Evolutionary conservation across 805 yeast species (phyloP).

Genomic region (Wickerhamomyces rabaulensis): DNA sequence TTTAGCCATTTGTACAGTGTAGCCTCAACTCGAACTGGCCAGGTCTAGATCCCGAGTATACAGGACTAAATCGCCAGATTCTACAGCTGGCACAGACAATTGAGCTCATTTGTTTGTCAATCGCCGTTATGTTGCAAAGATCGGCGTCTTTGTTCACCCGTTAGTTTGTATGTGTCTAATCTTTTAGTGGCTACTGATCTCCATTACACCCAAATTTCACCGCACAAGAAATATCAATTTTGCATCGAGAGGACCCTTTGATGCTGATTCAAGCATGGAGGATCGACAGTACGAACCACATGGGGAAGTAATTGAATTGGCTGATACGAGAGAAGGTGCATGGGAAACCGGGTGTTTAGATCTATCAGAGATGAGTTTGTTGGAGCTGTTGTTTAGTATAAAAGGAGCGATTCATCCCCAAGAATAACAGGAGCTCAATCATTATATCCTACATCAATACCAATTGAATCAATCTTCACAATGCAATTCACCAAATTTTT

Average conservation of each 20-base stretch:
- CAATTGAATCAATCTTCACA: neutral
- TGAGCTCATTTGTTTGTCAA: neutral
- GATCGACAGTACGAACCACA: neutral
- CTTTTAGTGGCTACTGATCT: neutral
- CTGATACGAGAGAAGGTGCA: neutral
- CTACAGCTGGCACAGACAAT: too few relatives aligned
- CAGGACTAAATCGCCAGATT: too few relatives aligned
- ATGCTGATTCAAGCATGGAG: neutral
- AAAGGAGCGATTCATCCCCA: neutral
- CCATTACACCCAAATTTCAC: neutral
- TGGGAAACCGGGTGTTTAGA: neutral
- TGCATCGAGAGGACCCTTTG: neutral
- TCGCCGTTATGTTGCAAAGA: neutral
- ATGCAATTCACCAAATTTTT: neutral
- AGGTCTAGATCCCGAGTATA: too few relatives aligned
- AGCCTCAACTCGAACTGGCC: neutral
- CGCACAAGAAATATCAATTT: too few relatives aligned
- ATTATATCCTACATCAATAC: too few relatives aligned
- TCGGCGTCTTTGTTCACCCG: neutral
- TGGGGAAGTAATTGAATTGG: neutral
- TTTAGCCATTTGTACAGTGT: too few relatives aligned
- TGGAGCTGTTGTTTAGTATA: neutral
- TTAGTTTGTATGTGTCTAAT: neutral
- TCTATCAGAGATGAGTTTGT: too few relatives aligned
- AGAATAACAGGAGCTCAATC: too few relatives aligned